These are phyloP conservation scores for Haplosporangium gracile DNA, from an alignment of 192 early-diverging fungal genomes.

Conservation along the genomic window DNA sequence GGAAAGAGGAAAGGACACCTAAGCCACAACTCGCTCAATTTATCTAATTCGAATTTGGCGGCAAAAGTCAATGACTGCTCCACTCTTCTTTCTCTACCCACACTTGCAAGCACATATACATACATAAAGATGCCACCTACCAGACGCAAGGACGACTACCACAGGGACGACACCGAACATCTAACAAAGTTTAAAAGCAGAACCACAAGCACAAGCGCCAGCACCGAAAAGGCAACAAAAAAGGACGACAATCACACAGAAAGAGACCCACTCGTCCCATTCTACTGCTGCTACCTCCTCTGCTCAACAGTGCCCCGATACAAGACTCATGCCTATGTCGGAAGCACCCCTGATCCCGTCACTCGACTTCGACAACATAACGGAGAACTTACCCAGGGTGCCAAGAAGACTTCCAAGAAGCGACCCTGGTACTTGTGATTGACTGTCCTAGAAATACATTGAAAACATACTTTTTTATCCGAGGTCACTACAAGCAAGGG, in stretches of 20 bases:
- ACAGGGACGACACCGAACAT: not conserved
- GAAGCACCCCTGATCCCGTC: constrained; percentile 45
- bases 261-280: constrained; percentile 25
- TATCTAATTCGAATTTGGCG: not conserved
- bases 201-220: not conserved
- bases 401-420: constrained; percentile 48
- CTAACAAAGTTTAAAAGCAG: not conserved
- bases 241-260: not conserved
- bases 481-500: not conserved
- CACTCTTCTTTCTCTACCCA: not conserved
- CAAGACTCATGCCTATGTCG: constrained; percentile 41
- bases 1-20: not conserved
- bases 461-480: not conserved
- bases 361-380: constrained; percentile 48
- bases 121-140: not conserved
- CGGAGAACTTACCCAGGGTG: constrained; percentile 46
- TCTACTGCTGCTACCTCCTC: constrained; percentile 52
- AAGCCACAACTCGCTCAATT: not conserved
- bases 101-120: not conserved
- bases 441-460: not conserved
- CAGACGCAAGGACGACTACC: not conserved
- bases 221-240: not conserved
- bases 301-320: constrained; percentile 41
- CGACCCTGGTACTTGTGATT: constrained; percentile 31
- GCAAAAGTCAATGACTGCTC: not conserved